A percentile compares a stretch with the other conserved stretches of the same genome.
Conservation (phyloP, 2,329 filamentous ascomycete genomes). For the Fusarium miscanthi region DNA sequence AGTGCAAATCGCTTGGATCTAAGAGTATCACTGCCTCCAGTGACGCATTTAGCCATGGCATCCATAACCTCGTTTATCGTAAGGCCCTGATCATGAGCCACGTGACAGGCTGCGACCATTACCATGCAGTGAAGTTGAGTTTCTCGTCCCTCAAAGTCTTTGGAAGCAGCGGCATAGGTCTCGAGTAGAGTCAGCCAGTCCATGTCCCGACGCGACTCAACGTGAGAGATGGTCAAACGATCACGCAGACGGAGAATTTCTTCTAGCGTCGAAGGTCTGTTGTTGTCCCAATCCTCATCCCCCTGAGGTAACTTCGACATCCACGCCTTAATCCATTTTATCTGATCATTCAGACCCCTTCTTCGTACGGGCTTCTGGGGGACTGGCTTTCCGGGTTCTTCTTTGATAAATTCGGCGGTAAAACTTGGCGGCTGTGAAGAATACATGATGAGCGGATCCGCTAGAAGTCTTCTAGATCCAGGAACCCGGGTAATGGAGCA, state of each 20-base stretch:
- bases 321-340: constrained; percentile 43
- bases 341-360: constrained; percentile 41
- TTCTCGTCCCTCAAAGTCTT: constrained; percentile 40
- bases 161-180: constrained; percentile 39
- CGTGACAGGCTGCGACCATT: constrained; percentile 43
- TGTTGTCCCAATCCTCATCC: constrained; percentile 45
- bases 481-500: constrained; percentile 15
- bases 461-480: constrained; percentile 25
- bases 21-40: constrained; percentile 41
- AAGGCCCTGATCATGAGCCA: constrained; percentile 39
- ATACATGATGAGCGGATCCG: constrained; percentile 33
- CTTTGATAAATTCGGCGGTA: constrained; percentile 42
- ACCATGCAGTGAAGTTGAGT: constrained; percentile 43
- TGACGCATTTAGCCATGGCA: constrained; percentile 43
- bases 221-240: constrained; percentile 37
- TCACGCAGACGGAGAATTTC: constrained; percentile 36
- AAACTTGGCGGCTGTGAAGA: constrained; percentile 32
- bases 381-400: constrained; percentile 40
- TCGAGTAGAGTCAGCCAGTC: constrained; percentile 41
- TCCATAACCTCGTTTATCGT: constrained; percentile 35
- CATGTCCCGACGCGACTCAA: constrained; percentile 37
- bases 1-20: constrained; percentile 43
- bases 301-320: constrained; percentile 44
- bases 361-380: constrained; percentile 42
- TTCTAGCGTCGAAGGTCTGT: constrained; percentile 37